Evolutionary conservation across 2,329 filamentous ascomycete genomes (phyloP).

Genomic region (Cytospora chrysosperma): DNA sequence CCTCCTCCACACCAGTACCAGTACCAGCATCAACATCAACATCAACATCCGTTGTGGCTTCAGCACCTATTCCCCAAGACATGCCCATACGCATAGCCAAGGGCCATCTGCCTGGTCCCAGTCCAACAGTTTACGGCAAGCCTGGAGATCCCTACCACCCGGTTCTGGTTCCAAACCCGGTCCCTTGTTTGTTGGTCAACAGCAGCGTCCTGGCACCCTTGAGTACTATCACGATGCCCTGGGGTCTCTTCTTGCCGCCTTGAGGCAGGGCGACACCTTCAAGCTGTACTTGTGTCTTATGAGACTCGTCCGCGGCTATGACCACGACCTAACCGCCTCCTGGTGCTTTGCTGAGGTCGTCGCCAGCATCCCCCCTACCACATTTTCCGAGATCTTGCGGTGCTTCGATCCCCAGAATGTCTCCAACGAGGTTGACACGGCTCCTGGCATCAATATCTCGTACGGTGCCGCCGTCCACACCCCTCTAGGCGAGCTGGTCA

Average conservation of each 20-base stretch:
- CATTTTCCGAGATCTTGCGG: slow-evolving; percentile 63
- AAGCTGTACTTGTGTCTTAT: slow-evolving; percentile 26
- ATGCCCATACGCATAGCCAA: background rate
- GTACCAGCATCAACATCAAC: too few species aligned
- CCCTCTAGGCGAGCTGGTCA: slow-evolving; percentile 37
- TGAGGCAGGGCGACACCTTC: slow-evolving; percentile 17
- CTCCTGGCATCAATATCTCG: slow-evolving; percentile 40
- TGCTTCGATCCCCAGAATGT: slow-evolving; percentile 58
- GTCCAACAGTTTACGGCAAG: background rate
- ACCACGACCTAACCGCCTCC: slow-evolving; percentile 22
- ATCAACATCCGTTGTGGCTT: background rate
- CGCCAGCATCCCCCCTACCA: slow-evolving; percentile 47
- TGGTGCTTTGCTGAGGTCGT: slow-evolving; percentile 31
- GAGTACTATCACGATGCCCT: slow-evolving; percentile 4
- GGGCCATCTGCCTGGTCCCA: background rate
- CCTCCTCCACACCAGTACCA: too few species aligned
- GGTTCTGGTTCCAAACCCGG: background rate
- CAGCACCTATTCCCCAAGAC: background rate
- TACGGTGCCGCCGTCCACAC: slow-evolving; percentile 42
- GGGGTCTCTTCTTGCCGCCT: slow-evolving; percentile 11
- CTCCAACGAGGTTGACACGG: slow-evolving; percentile 49
- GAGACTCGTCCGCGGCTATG: slow-evolving; percentile 20
- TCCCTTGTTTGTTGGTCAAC: background rate
- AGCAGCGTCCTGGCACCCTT: background rate
- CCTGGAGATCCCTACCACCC: background rate